These are phyloP conservation scores for Kandelia obovata DNA, from an alignment of 345 rosid genomes.

Conservation along the genomic window DNA sequence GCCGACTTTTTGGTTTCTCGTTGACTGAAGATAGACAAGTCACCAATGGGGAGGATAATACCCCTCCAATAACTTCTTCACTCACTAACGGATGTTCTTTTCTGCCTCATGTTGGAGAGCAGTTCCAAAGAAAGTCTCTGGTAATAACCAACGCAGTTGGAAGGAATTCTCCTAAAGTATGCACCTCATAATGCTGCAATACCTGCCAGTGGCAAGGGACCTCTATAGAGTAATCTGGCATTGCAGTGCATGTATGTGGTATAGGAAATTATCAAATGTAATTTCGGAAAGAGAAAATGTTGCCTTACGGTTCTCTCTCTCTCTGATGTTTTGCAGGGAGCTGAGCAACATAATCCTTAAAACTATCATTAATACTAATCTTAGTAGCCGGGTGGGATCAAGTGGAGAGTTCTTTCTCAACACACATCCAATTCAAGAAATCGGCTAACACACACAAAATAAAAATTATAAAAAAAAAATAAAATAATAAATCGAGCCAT, in stretches of 20 bases:
- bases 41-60: constrained; percentile 27
- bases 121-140: constrained; percentile 36
- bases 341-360: constrained; percentile 31
- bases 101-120: constrained; percentile 49
- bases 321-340: constrained; percentile 22
- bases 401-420: neutral
- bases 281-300: too few species aligned
- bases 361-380: constrained; percentile 28
- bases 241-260: too few species aligned
- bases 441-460: too few species aligned
- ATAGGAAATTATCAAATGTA: too few species aligned
- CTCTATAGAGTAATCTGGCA: too few species aligned
- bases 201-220: too few species aligned
- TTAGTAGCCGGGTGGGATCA: constrained; percentile 8
- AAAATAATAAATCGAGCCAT: too few species aligned
- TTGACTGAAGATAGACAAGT: constrained; percentile 56
- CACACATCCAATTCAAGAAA: too few species aligned
- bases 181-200: constrained; percentile 9
- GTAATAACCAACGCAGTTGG: constrained; percentile 40
- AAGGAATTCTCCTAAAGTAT: constrained; percentile 58
- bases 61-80: constrained; percentile 24
- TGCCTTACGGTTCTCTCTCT: too few species aligned
- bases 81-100: constrained; percentile 31
- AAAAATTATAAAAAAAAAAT: too few species aligned
- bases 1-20: constrained; percentile 92